These are phyloP conservation scores for Zelopaecilomyces penicillatus DNA, from an alignment of 2,329 filamentous ascomycete species.

Conservation along the genomic window DNA sequence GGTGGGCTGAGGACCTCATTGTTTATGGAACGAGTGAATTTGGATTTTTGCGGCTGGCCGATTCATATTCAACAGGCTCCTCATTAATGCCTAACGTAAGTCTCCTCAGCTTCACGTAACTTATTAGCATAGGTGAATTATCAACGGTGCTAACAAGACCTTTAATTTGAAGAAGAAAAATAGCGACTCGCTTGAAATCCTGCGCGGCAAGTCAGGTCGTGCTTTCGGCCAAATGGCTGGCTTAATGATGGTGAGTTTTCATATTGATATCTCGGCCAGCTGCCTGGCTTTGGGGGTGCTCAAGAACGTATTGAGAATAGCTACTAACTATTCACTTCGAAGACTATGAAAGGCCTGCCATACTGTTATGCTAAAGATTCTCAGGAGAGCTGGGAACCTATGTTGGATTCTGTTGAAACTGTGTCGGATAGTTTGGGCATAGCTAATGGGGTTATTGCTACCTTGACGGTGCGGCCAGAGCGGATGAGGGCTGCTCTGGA, in stretches of 20 bases:
- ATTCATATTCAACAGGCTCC: conserved; percentile 16
- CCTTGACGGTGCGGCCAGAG: conserved; percentile 54
- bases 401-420: conserved; percentile 68
- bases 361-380: conserved; percentile 72
- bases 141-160: neutral
- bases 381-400: conserved; percentile 67
- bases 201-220: conserved; percentile 20
- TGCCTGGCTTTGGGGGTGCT: conserved; percentile 10
- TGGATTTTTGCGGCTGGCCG: conserved; percentile 14
- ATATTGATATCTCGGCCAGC: conserved; percentile 16
- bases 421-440: conserved; percentile 66
- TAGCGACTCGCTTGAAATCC: conserved; percentile 15
- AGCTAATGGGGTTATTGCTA: conserved; percentile 63
- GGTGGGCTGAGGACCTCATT: conserved; percentile 68
- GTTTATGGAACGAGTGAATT: conserved; percentile 30
- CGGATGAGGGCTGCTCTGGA: conserved; percentile 65
- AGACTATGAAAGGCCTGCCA: conserved; percentile 53
- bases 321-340: conserved; percentile 16
- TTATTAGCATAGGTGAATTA: neutral
- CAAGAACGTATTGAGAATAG: conserved; percentile 18
- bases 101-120: conserved; percentile 1
- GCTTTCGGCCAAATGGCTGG: conserved; percentile 36
- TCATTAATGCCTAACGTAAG: neutral
- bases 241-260: conserved; percentile 46
- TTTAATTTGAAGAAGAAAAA: conserved; percentile 16